A percentile compares a stretch with the other conserved stretches of the same genome.
Conservation (phyloP, 2,329 filamentous ascomycete genomes). For the Talaromyces sp. region DNA sequence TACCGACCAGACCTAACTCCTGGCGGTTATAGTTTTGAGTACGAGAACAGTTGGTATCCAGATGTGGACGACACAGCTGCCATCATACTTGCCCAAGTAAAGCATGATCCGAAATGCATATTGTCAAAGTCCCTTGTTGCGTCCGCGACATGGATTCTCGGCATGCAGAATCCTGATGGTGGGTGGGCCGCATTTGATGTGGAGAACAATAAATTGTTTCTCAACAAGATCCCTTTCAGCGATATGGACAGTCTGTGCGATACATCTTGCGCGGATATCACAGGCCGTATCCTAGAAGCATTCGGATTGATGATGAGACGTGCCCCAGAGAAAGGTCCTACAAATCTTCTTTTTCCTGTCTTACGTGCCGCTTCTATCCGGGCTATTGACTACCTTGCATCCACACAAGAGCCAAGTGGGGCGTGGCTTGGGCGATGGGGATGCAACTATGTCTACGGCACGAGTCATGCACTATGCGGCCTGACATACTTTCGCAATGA, state of each 20-base stretch:
- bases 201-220: constrained; percentile 35
- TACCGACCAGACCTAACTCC: constrained; percentile 22
- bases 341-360: constrained; percentile 13
- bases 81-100: constrained; percentile 31
- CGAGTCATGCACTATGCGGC: constrained; percentile 35
- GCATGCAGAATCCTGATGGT: constrained; percentile 43
- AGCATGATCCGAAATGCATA: constrained; percentile 26
- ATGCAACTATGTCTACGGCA: constrained; percentile 40
- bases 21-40: constrained; percentile 37
- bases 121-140: constrained; percentile 3
- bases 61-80: constrained; percentile 40
- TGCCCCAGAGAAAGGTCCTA: no score
- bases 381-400: constrained; percentile 12
- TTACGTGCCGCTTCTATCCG: neutral
- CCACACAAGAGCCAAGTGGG: constrained; percentile 29
- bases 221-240: constrained; percentile 42
- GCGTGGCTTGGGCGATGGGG: constrained; percentile 40
- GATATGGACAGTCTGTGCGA: constrained; percentile 42
- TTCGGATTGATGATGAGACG: constrained; percentile 32
- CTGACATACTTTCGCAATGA: constrained; percentile 23
- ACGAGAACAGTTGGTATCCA: constrained; percentile 35
- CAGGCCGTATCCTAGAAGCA: constrained; percentile 34
- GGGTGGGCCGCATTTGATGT: constrained; percentile 42
- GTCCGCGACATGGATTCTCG: constrained; percentile 33
- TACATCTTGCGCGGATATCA: constrained; percentile 37